Percentiles rank a stretch among this genome's conserved stretches.
Evolutionary conservation across 225 moss, liverwort and hornwort species (phyloP).

Genomic region (Thuidium tamariscinum): DNA sequence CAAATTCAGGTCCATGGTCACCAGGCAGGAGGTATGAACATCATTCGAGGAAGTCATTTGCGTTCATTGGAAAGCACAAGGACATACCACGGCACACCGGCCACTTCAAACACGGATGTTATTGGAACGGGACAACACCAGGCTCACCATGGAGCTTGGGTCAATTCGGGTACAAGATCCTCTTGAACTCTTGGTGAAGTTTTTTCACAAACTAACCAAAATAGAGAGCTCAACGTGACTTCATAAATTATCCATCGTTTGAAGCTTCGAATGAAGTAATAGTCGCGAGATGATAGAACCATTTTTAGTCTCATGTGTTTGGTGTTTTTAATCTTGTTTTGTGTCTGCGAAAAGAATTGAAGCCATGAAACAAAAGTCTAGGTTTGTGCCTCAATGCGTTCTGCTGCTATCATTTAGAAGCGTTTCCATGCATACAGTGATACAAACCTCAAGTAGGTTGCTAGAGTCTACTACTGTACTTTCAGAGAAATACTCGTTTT

Average conservation of each 20-base stretch:
- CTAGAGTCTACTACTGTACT: neutral
- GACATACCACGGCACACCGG: neutral
- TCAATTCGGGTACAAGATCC: neutral
- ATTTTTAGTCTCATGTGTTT: neutral
- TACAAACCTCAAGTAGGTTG: neutral
- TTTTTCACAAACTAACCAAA: too few relatives aligned
- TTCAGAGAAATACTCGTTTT: neutral
- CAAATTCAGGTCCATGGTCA: neutral
- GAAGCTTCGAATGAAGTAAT: neutral
- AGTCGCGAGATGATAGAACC: neutral
- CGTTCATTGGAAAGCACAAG: neutral
- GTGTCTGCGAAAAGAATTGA: neutral
- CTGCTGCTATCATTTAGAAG: neutral
- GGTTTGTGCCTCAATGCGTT: too few relatives aligned
- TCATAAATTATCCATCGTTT: neutral
- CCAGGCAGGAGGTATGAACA: neutral
- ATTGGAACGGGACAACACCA: neutral
- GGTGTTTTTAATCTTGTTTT: neutral
- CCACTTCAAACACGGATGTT: neutral
- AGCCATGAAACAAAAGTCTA: neutral
- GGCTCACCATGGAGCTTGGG: neutral
- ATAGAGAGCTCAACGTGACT: neutral
- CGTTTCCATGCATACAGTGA: neutral
- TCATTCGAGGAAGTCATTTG: neutral
- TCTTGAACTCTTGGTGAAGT: neutral